These are phyloP conservation scores for Eucalyptus caleyi DNA, from an alignment of 345 rosid species.

Conservation along the genomic window DNA sequence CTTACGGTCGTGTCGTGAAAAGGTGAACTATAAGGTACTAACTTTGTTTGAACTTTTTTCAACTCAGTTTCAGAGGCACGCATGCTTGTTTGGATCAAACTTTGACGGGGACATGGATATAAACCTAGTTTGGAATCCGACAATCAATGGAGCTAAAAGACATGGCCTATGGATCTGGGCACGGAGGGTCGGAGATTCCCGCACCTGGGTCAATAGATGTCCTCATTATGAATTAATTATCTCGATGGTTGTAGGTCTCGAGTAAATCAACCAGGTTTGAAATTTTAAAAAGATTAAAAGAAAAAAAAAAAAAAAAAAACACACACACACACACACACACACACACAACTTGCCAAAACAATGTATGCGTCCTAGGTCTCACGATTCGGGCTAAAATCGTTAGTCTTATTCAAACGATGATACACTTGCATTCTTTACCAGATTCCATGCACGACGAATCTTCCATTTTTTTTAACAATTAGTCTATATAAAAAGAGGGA, in stretches of 20 bases:
- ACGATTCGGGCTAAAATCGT: not conserved
- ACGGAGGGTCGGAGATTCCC: not conserved
- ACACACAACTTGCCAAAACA: not conserved
- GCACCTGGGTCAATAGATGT: not conserved
- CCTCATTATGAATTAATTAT: not conserved
- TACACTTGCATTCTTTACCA: not conserved
- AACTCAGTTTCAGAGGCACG: not conserved
- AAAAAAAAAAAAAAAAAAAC: not conserved
- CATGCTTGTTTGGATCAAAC: not conserved
- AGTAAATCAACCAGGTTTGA: not conserved
- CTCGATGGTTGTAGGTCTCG: not conserved
- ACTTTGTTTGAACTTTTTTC: not conserved
- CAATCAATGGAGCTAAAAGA: not conserved
- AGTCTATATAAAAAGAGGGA: not conserved
- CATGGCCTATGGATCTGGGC: not conserved
- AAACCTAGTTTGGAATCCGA: not conserved
- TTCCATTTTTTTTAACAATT: not conserved
- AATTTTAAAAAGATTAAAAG: not conserved
- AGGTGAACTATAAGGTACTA: not conserved
- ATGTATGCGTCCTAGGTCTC: not conserved
- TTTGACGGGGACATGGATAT: not conserved
- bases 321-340: not conserved
- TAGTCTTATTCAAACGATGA: not conserved
- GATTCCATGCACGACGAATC: not conserved
- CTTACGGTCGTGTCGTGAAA: not conserved